phyloP scores from a whole-genome alignment of 768 basidiomycete genomes.

The Boletellus ananiceps region DNA sequence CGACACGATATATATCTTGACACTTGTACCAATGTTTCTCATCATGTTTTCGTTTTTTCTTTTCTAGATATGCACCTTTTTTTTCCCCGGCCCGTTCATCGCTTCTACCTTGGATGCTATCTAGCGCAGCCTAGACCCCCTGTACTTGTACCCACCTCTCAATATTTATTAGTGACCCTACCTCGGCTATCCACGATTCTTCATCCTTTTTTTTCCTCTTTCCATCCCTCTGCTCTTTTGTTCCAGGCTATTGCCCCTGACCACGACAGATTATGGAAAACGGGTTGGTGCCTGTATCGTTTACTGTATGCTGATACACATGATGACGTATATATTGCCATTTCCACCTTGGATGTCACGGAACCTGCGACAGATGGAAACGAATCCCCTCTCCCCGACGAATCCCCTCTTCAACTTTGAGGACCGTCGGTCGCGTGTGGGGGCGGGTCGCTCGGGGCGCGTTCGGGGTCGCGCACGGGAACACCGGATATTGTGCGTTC shows the following conservation, averaged over 20 bases:
- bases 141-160: constrained; percentile 24
- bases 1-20: constrained; percentile 23
- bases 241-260: not conserved
- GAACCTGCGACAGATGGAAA: no score
- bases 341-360: no score
- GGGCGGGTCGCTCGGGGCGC: not conserved
- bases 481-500: constrained; percentile 38
- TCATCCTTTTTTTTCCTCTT: not conserved
- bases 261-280: constrained; percentile 1
- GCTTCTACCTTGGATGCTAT: constrained; percentile 18
- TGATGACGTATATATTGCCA: constrained; percentile 11
- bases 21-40: not conserved
- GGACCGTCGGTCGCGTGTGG: no score
- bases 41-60: constrained; percentile 11
- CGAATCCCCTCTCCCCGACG: no score
- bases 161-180: constrained; percentile 18
- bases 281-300: constrained; percentile 22
- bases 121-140: constrained; percentile 31
- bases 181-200: not conserved
- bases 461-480: not conserved
- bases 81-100: not conserved
- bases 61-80: constrained; percentile 30
- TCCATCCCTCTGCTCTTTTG: not conserved
- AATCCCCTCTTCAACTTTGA: no score
- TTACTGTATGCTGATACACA: constrained; percentile 19